Evolutionary conservation across 345 rosid genomes (phyloP).

Genomic region (Clausena lansium): DNA sequence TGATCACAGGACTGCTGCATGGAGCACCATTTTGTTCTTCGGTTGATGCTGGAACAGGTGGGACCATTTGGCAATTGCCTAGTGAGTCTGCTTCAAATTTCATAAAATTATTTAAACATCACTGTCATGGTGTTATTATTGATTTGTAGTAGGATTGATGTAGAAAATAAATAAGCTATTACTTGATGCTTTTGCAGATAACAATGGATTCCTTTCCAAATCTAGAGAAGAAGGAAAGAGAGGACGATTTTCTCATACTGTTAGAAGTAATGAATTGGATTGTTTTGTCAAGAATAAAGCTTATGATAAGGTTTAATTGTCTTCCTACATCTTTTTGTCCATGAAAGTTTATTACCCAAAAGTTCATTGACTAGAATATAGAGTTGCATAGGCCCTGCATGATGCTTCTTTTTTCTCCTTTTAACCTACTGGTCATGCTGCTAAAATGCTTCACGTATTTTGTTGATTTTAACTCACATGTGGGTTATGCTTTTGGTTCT

Average conservation of each 20-base stretch:
- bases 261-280: slow-evolving; percentile 17
- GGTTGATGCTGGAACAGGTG: slow-evolving; percentile 38
- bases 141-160: not conserved
- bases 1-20: slow-evolving; percentile 7
- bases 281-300: slow-evolving; percentile 23
- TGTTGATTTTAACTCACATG: not conserved
- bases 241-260: slow-evolving; percentile 27
- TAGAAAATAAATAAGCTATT: slow-evolving; percentile 8
- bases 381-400: not conserved
- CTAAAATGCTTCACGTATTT: not conserved
- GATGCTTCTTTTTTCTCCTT: not conserved
- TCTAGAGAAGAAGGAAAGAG: slow-evolving; percentile 20
- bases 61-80: slow-evolving; percentile 1
- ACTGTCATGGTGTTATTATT: not conserved
- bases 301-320: slow-evolving; percentile 41
- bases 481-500: not conserved
- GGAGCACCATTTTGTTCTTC: slow-evolving; percentile 26
- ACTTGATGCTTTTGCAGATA: slow-evolving; percentile 32
- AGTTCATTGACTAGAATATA: not conserved
- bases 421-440: not conserved
- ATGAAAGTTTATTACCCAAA: not conserved
- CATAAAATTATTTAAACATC: not conserved
- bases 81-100: slow-evolving; percentile 14
- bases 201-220: slow-evolving; percentile 24
- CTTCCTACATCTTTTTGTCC: not conserved